A percentile compares a stretch with the other conserved stretches of the same genome.
Conservation (phyloP, 2,329 filamentous ascomycete genomes). For the Ciborinia camelliae region DNA sequence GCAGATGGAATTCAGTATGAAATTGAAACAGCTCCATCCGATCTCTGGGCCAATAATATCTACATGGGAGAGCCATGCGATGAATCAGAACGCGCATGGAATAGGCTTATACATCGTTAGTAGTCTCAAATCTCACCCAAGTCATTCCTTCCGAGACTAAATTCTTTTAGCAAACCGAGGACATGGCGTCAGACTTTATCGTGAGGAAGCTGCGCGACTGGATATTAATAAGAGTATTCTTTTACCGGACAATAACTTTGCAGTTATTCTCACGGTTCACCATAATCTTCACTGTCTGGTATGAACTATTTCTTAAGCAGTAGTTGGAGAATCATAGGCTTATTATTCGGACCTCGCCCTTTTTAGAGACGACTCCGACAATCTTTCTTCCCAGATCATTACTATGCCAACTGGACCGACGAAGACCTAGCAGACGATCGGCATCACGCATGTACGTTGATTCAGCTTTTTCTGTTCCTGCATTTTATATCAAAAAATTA, state of each 20-base stretch:
- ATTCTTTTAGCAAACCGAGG: background rate
- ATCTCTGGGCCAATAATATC: slow-evolving; percentile 3
- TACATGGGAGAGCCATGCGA: slow-evolving; percentile 16
- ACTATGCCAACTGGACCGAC: slow-evolving; percentile 16
- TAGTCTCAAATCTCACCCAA: background rate
- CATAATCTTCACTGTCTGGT: slow-evolving; percentile 17
- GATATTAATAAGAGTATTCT: slow-evolving; percentile 18
- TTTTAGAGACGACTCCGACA: slow-evolving; percentile 14
- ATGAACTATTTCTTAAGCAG: background rate
- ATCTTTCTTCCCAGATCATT: slow-evolving; percentile 8
- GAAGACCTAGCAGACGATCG: slow-evolving; percentile 5
- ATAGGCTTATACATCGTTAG: slow-evolving; percentile 16
- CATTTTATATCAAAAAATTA: background rate
- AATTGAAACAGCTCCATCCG: background rate
- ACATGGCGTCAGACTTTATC: slow-evolving; percentile 9
- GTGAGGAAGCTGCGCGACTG: slow-evolving; percentile 8
- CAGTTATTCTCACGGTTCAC: slow-evolving; percentile 14
- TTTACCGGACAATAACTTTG: slow-evolving; percentile 6
- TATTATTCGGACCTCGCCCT: background rate
- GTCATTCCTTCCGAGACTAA: background rate
- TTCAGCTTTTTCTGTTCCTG: too few species aligned
- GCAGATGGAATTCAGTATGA: background rate
- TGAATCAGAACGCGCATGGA: slow-evolving; percentile 16
- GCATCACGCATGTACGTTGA: slow-evolving; percentile 1
- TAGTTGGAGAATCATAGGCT: background rate